phyloP scores from a whole-genome alignment of 768 basidiomycete species.

The Coprinopsis strossmayeri region DNA sequence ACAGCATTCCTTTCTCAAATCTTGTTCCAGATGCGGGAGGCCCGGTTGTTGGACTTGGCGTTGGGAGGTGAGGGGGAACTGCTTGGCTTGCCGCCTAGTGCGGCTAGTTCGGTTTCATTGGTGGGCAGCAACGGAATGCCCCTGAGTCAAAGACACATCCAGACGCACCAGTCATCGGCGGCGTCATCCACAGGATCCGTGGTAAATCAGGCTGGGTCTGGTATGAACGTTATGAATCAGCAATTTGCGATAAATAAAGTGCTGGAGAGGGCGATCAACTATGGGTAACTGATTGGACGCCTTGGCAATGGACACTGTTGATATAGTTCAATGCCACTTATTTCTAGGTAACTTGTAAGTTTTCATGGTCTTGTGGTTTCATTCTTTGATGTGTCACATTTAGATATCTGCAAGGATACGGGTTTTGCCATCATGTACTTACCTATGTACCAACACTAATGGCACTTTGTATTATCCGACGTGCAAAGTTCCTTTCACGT shows the following conservation, averaged over 20 bases:
- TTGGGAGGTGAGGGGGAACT: slow-evolving; percentile 7
- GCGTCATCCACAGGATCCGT: background rate
- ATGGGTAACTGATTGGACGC: slow-evolving; percentile 27
- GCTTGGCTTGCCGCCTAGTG: slow-evolving; percentile 34
- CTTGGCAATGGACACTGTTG: background rate
- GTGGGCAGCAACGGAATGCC: background rate
- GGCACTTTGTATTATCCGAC: too few species aligned
- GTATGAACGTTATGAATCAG: background rate
- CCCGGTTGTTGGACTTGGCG: slow-evolving; percentile 48
- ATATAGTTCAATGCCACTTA: too few species aligned
- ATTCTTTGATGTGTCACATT: too few species aligned
- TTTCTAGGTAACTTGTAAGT: too few species aligned
- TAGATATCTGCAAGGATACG: too few species aligned
- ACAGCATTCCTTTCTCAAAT: slow-evolving; percentile 49
- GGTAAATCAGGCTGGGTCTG: background rate
- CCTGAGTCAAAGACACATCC: background rate
- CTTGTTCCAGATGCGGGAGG: slow-evolving; percentile 63
- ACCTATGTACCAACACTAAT: too few species aligned
- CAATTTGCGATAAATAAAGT: slow-evolving; percentile 55
- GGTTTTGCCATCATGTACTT: too few species aligned
- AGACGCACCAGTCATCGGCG: background rate
- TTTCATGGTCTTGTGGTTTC: too few species aligned
- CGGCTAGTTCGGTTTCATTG: slow-evolving; percentile 15
- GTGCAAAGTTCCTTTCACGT: too few species aligned
- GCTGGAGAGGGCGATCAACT: slow-evolving; percentile 62